Evolutionary conservation across 2,329 filamentous ascomycete species (phyloP).

Genomic region (Teratosphaeria zuluensis): DNA sequence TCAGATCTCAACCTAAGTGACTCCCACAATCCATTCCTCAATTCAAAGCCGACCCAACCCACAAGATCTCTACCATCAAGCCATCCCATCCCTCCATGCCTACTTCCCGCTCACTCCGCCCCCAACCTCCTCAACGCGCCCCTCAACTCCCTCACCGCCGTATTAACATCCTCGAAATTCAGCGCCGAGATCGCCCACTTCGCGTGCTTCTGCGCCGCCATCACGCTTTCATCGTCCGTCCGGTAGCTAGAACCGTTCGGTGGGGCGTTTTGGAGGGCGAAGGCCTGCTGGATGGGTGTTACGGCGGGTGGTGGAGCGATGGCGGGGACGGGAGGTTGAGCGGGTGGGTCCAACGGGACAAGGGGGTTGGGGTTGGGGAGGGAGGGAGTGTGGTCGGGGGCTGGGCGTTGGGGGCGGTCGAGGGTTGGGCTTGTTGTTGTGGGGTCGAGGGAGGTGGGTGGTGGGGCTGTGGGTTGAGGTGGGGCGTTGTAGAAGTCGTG

Average conservation of each 20-base stretch:
- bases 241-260: slow-evolving; percentile 34
- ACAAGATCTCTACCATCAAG: too few species aligned
- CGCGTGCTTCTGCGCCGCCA: slow-evolving; percentile 84
- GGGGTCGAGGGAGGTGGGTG: background rate
- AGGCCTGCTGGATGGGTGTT: background rate
- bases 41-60: too few species aligned
- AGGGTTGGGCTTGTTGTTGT: background rate
- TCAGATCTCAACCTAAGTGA: too few species aligned
- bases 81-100: background rate
- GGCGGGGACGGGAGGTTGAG: background rate
- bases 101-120: slow-evolving; percentile 35
- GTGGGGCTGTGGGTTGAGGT: background rate
- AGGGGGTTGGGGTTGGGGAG: background rate
- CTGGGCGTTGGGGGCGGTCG: background rate
- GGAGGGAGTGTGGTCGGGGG: background rate
- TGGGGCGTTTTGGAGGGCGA: background rate
- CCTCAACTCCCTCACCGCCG: slow-evolving; percentile 74
- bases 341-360: background rate
- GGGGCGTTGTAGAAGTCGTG: background rate
- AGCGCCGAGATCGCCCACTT: slow-evolving; percentile 94
- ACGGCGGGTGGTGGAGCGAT: background rate
- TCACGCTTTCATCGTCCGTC: slow-evolving; percentile 60
- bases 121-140: slow-evolving; percentile 64
- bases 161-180: slow-evolving; percentile 91
- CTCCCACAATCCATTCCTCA: too few species aligned